Percentiles rank a stretch among this genome's conserved stretches.
Conservation (phyloP, 202 grass and related monocot species). For the Zoysia matrella region DNA sequence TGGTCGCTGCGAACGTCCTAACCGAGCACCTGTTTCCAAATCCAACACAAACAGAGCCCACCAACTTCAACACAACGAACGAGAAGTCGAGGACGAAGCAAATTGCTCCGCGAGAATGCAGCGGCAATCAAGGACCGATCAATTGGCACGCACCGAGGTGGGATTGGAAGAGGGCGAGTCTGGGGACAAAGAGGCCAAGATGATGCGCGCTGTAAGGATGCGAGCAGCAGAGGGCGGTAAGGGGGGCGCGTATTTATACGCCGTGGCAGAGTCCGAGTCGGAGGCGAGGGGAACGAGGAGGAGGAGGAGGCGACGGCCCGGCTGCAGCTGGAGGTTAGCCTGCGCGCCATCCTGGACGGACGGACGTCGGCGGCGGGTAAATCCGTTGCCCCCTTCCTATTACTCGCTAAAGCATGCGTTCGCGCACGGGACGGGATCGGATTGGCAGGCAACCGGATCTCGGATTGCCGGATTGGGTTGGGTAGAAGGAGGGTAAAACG, state of each 20-base stretch:
- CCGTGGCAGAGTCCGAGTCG: not conserved
- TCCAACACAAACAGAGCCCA: not conserved
- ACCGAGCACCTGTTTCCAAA: not conserved
- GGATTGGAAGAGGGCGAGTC: not conserved
- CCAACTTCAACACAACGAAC: not conserved
- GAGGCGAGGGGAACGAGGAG: not conserved
- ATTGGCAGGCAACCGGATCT: not conserved
- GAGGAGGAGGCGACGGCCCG: slow-evolving; percentile 21
- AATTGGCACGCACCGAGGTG: slow-evolving; percentile 13
- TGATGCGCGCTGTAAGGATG: not conserved
- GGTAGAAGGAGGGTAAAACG: not conserved
- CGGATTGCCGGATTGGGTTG: too few species aligned
- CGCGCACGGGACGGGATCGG: not conserved
- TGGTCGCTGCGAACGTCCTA: slow-evolving; percentile 6
- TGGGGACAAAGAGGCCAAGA: not conserved
- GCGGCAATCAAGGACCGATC: too few species aligned
- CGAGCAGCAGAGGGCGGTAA: slow-evolving; percentile 18
- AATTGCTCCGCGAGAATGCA: not conserved
- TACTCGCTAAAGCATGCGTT: not conserved
- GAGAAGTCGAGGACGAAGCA: too few species aligned
- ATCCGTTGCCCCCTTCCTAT: not conserved
- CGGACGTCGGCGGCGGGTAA: slow-evolving; percentile 29
- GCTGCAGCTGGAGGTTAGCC: slow-evolving; percentile 27
- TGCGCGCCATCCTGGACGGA: slow-evolving; percentile 23
- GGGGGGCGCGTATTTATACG: slow-evolving; percentile 46